These are phyloP conservation scores for Luzula sylvatica DNA, from an alignment of 176 grass and related monocot genomes.

Conservation along the genomic window DNA sequence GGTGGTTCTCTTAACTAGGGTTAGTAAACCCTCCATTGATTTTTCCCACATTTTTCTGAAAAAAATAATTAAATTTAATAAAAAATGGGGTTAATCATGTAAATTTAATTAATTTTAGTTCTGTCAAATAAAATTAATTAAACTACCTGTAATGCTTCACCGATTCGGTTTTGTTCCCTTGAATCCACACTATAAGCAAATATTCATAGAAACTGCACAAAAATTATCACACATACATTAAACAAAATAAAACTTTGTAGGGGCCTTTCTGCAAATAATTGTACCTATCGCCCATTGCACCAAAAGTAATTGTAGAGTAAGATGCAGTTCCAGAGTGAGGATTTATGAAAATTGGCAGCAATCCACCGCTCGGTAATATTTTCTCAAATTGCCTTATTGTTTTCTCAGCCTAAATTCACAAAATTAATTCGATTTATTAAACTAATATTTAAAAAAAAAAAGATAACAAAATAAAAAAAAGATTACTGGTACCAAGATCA, in stretches of 20 bases:
- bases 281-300: slow-evolving; percentile 99
- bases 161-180: slow-evolving; percentile 92
- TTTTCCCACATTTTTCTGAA: slow-evolving; percentile 98
- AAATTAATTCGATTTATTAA: not conserved
- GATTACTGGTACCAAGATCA: too few relatives aligned
- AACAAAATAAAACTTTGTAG: not conserved
- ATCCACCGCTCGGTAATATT: slow-evolving; percentile 88
- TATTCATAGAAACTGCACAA: slow-evolving; percentile 95
- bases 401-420: slow-evolving; percentile 66
- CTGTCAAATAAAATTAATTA: not conserved
- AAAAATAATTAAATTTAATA: slow-evolving; percentile 18
- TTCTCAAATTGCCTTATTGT: slow-evolving; percentile 86
- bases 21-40: slow-evolving; percentile 97
- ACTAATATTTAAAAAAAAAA: slow-evolving; percentile 4
- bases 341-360: slow-evolving; percentile 94
- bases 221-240: not conserved
- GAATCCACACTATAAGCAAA: slow-evolving; percentile 96
- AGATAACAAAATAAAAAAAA: not conserved
- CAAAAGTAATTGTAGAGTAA: slow-evolving; percentile 96
- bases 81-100: not conserved
- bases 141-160: slow-evolving; percentile 89
- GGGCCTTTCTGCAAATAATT: not conserved
- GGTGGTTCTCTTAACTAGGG: slow-evolving; percentile 69
- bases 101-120: not conserved
- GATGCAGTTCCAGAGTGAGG: slow-evolving; percentile 80